Base-by-base conservation (phyloP, 2,329 filamentous ascomycete genomes). In the Dryadomyces quercivorus region DNA sequence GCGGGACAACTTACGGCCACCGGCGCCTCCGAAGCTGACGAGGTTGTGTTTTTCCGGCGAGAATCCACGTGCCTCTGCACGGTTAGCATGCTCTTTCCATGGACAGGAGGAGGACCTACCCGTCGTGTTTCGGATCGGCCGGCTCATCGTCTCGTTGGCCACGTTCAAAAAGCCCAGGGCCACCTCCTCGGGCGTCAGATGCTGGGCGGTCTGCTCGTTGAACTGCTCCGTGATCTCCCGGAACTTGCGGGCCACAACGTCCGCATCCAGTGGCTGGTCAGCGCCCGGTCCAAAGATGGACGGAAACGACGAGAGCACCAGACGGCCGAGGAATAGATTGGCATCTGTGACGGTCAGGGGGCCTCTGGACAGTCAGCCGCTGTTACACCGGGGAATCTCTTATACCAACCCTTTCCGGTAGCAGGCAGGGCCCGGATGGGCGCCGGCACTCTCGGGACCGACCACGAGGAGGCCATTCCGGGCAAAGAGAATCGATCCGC, bases 141-240 rank as follows among this genome's bases (percentile, higher is more conserved):
- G 71, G 2, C 78, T 81, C 83, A 86, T 86, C 3, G 81, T 78
- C 66, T 84, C 82, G 59, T 86, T 85, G 7, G 83, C 83, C 49
- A 86, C n/a, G 9, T n/a, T 16, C 42, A 44, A n/a, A 16, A 44
- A 44, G 42, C 42, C 42, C 12, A n/a, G n/a, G 18, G 42, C 42
- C 16, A 95, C 86, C 63, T 94, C 87, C 62, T 95, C 90, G 1
- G 84, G 71, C 1, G 78, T 84, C 77, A 95, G 86, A 2, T 73
- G 76, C 62, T 81, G 82, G 4, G 80, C 79, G 1, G 84, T 77
- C 64, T 95, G 88, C 43, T 74, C 72, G 61, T 94, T 93, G 63
- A 95, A 85, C 61, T 88, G 76, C 45, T 85, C 76, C 0, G 88
- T 81, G 8, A 96, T 72, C 60, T 91, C 84, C 59, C 86, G 76